A percentile compares a stretch with the other conserved stretches of the same genome.
Evolutionary conservation across 352 stramenopile genomes (phyloP).

Genomic region (Blastocystis sp.): DNA sequence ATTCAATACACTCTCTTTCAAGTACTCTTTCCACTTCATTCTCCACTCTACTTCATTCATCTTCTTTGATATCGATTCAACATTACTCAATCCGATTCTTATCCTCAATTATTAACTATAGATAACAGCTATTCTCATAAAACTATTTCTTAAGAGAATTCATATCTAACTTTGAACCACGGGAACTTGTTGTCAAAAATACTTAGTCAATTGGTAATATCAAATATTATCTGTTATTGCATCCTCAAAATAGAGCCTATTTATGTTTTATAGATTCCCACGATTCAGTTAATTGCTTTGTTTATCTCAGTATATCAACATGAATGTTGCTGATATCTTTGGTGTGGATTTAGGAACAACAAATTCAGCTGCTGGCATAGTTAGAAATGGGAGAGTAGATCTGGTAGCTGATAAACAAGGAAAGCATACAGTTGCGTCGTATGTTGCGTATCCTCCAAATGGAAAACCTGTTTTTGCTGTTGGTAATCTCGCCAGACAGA

Average conservation of each 20-base stretch:
- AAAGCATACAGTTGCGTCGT: not conserved
- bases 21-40: too few species aligned
- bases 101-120: too few species aligned
- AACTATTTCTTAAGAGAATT: too few species aligned
- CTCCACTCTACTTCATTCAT: too few species aligned
- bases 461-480: not conserved
- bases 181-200: too few species aligned
- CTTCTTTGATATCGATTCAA: too few species aligned
- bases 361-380: slow-evolving; percentile 9
- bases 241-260: not conserved
- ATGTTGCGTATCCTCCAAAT: not conserved
- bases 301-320: not conserved
- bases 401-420: not conserved
- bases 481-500: not conserved
- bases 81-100: too few species aligned
- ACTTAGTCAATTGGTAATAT: too few species aligned
- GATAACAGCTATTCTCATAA: too few species aligned
- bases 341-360: slow-evolving; percentile 60
- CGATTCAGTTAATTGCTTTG: not conserved
- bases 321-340: not conserved
- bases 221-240: too few species aligned
- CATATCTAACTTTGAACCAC: too few species aligned
- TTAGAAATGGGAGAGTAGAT: slow-evolving; percentile 3
- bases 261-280: not conserved
- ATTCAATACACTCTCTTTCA: too few species aligned